phyloP scores from a whole-genome alignment of 225 moss, liverwort and hornwort genomes.

The Bryoerythrophyllum caledonicum region DNA sequence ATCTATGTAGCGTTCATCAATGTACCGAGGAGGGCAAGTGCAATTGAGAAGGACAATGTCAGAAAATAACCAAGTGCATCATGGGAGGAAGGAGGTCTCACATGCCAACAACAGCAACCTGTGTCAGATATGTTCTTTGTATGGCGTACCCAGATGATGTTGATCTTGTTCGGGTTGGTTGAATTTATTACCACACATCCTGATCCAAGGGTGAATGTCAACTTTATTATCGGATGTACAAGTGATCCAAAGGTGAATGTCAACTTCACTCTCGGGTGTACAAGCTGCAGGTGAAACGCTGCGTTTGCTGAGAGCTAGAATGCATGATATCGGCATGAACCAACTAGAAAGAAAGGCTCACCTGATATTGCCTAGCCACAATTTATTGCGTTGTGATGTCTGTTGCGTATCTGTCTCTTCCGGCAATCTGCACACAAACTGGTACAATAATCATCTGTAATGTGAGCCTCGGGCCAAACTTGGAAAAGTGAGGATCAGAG shows the following conservation, averaged over 20 bases:
- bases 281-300: too few relatives aligned
- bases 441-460: background rate
- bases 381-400: background rate
- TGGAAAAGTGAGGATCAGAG: too few relatives aligned
- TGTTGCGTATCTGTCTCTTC: background rate
- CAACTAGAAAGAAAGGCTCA: background rate
- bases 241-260: too few relatives aligned
- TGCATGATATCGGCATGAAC: background rate
- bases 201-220: too few relatives aligned
- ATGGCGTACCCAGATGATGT: background rate
- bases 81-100: constrained; percentile 3
- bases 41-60: too few relatives aligned
- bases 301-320: background rate
- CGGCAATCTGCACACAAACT: too few relatives aligned
- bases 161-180: background rate
- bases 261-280: too few relatives aligned
- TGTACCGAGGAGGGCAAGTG: too few relatives aligned
- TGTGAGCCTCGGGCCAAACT: too few relatives aligned
- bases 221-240: too few relatives aligned
- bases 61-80: constrained; percentile 9
- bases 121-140: background rate
- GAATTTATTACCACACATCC: background rate
- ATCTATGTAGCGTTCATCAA: too few relatives aligned
- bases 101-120: background rate
- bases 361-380: background rate